These are phyloP conservation scores for Barnettozyma pratensis DNA, from an alignment of 805 yeast species.

Conservation along the genomic window DNA sequence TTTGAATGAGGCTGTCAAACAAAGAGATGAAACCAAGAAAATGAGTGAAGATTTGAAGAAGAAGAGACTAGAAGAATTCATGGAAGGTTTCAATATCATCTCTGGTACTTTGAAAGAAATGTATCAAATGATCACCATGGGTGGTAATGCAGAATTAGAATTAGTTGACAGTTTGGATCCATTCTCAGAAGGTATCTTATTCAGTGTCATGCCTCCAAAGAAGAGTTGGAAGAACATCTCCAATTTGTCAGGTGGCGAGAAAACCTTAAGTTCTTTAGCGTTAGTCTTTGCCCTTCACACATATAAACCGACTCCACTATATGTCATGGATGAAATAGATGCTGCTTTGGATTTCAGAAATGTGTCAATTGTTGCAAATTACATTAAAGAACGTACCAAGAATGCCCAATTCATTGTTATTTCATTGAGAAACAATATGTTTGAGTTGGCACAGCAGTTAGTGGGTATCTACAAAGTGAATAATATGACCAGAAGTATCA, in stretches of 20 bases:
- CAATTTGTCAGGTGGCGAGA: conserved; percentile 96
- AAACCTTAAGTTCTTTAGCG: conserved; percentile 90
- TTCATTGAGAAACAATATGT: conserved; percentile 94
- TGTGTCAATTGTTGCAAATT: conserved; percentile 95
- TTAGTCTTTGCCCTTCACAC: conserved; percentile 93
- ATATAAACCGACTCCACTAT: conserved; percentile 94
- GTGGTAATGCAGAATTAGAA: conserved; percentile 97
- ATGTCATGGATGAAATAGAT: conserved; percentile 99
- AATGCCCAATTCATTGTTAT: conserved; percentile 96
- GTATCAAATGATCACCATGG: conserved; percentile 99
- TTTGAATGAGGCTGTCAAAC: conserved; percentile 59
- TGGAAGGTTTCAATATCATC: conserved; percentile 85
- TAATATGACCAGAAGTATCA: conserved; percentile 84
- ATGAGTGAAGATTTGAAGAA: conserved; percentile 66
- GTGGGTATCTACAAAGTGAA: conserved; percentile 94
- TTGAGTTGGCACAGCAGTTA: conserved; percentile 88
- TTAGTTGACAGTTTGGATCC: conserved; percentile 94
- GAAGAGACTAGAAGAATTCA: conserved; percentile 78
- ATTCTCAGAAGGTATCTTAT: conserved; percentile 93
- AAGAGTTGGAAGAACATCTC: conserved; percentile 96
- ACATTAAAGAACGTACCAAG: conserved; percentile 90
- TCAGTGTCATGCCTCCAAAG: conserved; percentile 99
- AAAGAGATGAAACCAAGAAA: conserved; percentile 59
- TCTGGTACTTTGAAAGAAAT: conserved; percentile 88
- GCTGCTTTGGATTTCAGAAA: conserved; percentile 97